Conservation (phyloP, 208 protist species). For the Porcisia hertigi region DNA sequence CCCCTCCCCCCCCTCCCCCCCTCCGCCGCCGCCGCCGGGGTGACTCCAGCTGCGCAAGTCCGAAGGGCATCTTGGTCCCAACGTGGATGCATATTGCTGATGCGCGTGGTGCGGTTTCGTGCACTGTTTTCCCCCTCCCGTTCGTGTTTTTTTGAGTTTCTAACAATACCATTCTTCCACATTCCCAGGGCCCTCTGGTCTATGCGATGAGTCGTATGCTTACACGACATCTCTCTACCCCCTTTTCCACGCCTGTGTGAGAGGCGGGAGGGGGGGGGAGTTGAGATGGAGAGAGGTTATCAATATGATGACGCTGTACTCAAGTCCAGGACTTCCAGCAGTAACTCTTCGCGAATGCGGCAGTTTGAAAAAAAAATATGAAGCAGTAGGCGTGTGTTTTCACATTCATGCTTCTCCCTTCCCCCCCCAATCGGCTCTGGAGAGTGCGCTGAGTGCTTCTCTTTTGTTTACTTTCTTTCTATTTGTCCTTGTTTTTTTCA, state of each 20-base stretch:
- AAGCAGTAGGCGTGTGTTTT: constrained; percentile 3
- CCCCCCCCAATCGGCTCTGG: neutral
- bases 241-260: neutral
- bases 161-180: neutral
- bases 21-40: too few relatives aligned
- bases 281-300: too few relatives aligned
- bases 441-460: neutral
- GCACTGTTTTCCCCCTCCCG: neutral
- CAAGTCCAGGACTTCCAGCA: too few relatives aligned
- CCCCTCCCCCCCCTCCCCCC: neutral
- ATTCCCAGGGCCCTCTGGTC: too few relatives aligned
- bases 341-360: neutral
- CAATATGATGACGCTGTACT: too few relatives aligned
- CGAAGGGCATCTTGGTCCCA: neutral
- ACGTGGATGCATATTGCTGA: neutral
- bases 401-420: constrained; percentile 8
- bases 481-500: constrained; percentile 9
- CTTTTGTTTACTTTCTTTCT: neutral
- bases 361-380: too few relatives aligned
- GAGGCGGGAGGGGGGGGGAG: too few relatives aligned
- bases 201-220: neutral
- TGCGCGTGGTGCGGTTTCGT: neutral
- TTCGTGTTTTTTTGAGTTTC: neutral
- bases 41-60: neutral
- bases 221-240: neutral